Base-by-base conservation (phyloP, 192 early-diverging fungal genomes). In the Dissophora globulifera region DNA sequence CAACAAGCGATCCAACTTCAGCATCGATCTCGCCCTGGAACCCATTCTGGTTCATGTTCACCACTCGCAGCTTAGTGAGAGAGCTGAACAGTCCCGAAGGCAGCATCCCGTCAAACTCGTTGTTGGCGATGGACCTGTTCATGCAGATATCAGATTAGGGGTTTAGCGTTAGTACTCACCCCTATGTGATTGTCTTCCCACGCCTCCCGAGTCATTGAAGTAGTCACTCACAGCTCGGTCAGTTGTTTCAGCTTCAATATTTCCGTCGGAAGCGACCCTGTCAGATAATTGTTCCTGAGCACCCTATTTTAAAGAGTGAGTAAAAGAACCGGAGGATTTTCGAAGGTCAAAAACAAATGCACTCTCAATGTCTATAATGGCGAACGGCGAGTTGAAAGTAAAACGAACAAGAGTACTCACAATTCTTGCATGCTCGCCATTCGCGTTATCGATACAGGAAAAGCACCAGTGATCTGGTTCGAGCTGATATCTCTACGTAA, bases 271-370 rank as follows among this genome's bases (percentile, higher is more conserved):
- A 74, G 54, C 15, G 46, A 38, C 13, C 69, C 69, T 12, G 53
- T 52, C 16, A 72, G 22, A 23, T 63, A 72, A 31, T 72, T 72
- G 69, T 72, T 72, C 55, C 58, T 72, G 46, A 63, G 53, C 3
- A 58, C 69, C 1, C 68, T 53, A 9, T 38, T 38, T 6, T 13
- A 38, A 13, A 9, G 35, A 38, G 35, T 38, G 35, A 38, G 13
- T 13, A 38, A n/a, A n/a, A n/a, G n/a, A n/a, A n/a, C n/a, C n/a
- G n/a, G n/a, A n/a, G n/a, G n/a, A n/a, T n/a, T n/a, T n/a, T n/a
- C n/a, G n/a, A n/a, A n/a, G n/a, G n/a, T n/a, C n/a, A n/a, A n/a
- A n/a, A n/a, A n/a, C n/a, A n/a, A n/a, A n/a, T n/a, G n/a, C n/a
- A n/a, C n/a, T 38, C 35, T 13, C 35, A 38, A 9, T 38, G 6